Conservation (phyloP, 2,329 filamentous ascomycete species). For the Monosporascus cannonballus region DNA sequence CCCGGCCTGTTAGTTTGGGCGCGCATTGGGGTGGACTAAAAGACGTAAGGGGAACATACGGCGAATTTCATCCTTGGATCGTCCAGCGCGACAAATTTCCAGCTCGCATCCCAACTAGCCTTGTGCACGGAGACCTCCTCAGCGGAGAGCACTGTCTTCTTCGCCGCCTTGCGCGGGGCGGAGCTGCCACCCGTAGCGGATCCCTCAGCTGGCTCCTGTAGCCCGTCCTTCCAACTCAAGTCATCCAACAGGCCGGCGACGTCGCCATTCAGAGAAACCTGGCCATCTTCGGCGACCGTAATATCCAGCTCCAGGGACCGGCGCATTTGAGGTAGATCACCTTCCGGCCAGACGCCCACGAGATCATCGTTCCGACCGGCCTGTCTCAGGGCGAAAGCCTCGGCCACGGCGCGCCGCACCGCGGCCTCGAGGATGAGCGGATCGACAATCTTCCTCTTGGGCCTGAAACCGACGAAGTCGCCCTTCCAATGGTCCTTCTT, state of each 20-base stretch:
- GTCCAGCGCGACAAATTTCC: constrained; percentile 51
- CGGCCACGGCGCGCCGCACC: constrained; percentile 45
- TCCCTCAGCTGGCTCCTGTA: neutral
- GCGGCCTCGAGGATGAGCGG: constrained; percentile 40
- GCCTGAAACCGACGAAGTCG: constrained; percentile 38
- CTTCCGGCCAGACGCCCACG: constrained; percentile 16
- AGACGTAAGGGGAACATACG: constrained; percentile 42
- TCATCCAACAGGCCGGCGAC: constrained; percentile 26
- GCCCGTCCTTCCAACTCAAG: constrained; percentile 24
- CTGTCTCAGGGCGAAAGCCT: constrained; percentile 41
- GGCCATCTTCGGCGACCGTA: constrained; percentile 32
- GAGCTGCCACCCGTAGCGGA: neutral
- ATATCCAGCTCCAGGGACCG: constrained; percentile 28
- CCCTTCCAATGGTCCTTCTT: constrained; percentile 46
- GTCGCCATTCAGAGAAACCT: constrained; percentile 33
- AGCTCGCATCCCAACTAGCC: constrained; percentile 45
- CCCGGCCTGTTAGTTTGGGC: neutral
- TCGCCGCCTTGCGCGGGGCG: neutral
- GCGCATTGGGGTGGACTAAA: neutral
- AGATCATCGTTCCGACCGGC: constrained; percentile 18
- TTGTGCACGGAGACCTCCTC: constrained; percentile 37
- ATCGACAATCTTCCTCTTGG: constrained; percentile 34
- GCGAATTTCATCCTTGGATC: constrained; percentile 64
- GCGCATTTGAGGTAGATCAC: constrained; percentile 29
- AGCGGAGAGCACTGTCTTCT: constrained; percentile 15